A percentile compares a stretch with the other conserved stretches of the same genome.
These are phyloP conservation scores for Aureobasidium sp. DNA, from an alignment of 2,329 filamentous ascomycete genomes.

Conservation along the genomic window DNA sequence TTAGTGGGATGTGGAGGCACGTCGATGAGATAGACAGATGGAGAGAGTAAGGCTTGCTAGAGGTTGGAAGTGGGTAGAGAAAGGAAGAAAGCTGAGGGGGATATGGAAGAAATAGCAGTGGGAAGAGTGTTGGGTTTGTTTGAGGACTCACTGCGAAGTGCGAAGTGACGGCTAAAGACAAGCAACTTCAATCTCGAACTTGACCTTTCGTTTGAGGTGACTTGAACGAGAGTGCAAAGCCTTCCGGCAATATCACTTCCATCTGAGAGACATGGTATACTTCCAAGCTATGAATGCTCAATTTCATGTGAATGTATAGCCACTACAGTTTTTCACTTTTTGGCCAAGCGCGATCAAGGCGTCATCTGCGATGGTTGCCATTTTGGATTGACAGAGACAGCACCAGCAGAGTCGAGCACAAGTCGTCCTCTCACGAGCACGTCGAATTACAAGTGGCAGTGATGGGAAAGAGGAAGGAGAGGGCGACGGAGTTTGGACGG, in stretches of 20 bases:
- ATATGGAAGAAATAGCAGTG: background rate
- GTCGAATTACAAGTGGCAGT: background rate
- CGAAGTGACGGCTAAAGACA: background rate
- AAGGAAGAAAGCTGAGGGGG: background rate
- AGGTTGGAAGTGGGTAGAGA: background rate
- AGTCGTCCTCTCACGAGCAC: background rate
- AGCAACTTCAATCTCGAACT: too few species aligned
- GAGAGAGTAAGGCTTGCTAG: background rate
- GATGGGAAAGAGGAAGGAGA: background rate
- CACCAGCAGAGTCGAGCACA: too few species aligned
- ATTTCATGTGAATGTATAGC: background rate
- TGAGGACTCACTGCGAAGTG: background rate
- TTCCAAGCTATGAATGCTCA: background rate
- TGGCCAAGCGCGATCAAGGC: too few species aligned
- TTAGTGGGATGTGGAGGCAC: background rate
- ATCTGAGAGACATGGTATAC: too few species aligned
- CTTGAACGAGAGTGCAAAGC: too few species aligned
- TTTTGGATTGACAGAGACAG: too few species aligned
- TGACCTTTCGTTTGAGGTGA: too few species aligned
- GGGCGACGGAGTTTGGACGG: constrained; percentile 1
- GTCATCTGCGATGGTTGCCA: too few species aligned
- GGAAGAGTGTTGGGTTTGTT: background rate
- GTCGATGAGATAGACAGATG: background rate
- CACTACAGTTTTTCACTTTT: too few species aligned
- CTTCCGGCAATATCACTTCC: too few species aligned